phyloP scores from a whole-genome alignment of 495 filamentous ascomycete genomes.

The Chaetomium fimeti region DNA sequence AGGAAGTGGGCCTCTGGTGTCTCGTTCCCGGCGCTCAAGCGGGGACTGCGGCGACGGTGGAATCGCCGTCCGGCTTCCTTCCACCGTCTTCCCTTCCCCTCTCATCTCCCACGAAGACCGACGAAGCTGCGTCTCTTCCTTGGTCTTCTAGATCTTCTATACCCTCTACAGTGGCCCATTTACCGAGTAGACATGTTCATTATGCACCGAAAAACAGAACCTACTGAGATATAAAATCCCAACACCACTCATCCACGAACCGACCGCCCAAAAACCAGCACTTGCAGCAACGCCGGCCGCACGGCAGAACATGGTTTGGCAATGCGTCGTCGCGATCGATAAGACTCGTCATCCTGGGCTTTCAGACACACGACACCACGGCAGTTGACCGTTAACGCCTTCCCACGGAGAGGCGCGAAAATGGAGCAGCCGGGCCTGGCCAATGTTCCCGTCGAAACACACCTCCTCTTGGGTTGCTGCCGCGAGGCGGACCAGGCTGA shows the following conservation, averaged over 20 bases:
- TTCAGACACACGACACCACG: constrained; percentile 11
- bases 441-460: constrained; percentile 29
- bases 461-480: constrained; percentile 48
- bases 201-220: neutral
- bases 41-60: neutral
- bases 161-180: neutral
- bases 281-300: neutral
- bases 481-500: constrained; percentile 48
- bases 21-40: neutral
- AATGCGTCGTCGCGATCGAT: constrained; percentile 23
- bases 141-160: neutral
- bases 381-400: neutral
- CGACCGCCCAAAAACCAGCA: neutral
- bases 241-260: neutral
- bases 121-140: neutral
- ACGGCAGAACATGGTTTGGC: constrained; percentile 21
- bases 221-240: neutral
- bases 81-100: neutral
- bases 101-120: neutral
- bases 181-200: neutral
- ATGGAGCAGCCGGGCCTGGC: constrained; percentile 27
- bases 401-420: neutral
- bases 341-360: neutral
- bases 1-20: neutral
- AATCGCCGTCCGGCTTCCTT: constrained; percentile 1